Evolutionary conservation across 768 basidiomycete genomes (phyloP).

Genomic region (Rhizopogon vulgaris): DNA sequence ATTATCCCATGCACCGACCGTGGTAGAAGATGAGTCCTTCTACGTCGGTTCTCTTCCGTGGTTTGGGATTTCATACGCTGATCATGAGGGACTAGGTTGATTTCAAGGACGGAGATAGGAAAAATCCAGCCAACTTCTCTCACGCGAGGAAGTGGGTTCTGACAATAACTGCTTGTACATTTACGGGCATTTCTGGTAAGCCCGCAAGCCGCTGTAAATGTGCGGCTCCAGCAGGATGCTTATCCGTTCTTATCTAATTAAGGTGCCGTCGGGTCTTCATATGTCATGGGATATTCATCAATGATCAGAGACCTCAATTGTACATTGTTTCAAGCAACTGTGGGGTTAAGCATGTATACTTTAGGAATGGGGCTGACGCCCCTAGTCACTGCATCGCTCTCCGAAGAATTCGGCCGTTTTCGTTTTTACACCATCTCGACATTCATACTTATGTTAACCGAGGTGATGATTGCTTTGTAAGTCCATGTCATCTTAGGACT

Average conservation of each 20-base stretch:
- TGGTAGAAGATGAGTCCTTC: conserved; percentile 4
- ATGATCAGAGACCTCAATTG: too few relatives aligned
- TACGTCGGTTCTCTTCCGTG: conserved; percentile 5
- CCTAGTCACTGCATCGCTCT: conserved; percentile 34
- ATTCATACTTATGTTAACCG: conserved; percentile 33
- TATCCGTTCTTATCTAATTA: conserved; percentile 6
- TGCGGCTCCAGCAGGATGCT: conserved; percentile 46
- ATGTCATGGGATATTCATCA: too few relatives aligned
- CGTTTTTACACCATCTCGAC: conserved; percentile 50
- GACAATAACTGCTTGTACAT: conserved; percentile 28
- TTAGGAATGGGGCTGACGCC: conserved; percentile 60
- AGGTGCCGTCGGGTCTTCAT: conserved; percentile 41
- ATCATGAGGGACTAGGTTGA: conserved; percentile 29
- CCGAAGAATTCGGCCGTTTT: conserved; percentile 53
- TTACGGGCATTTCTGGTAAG: conserved; percentile 27
- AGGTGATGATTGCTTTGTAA: conserved; percentile 16
- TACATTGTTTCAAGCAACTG: conserved; percentile 33
- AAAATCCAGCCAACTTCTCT: conserved; percentile 34
- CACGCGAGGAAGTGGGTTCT: not conserved
- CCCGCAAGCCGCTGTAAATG: not conserved
- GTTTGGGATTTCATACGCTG: not conserved
- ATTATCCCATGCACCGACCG: not conserved
- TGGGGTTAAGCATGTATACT: conserved; percentile 47
- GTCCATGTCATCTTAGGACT: conserved; percentile 1
- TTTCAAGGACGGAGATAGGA: conserved; percentile 29